Conservation (phyloP, 176 grass and related monocot species). For the Oryza meyeriana region DNA sequence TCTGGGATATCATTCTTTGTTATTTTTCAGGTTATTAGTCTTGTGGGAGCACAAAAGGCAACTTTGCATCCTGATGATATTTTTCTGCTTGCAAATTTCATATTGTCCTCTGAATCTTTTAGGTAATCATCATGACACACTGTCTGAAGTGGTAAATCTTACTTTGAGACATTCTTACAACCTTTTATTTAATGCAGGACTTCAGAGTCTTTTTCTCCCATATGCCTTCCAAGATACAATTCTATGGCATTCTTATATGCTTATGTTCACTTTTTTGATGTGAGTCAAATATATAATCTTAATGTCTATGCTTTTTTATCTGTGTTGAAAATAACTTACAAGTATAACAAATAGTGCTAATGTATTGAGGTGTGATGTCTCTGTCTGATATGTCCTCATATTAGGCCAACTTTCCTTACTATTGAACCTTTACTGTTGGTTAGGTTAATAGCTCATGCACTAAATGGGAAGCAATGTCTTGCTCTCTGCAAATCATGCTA, state of each 20-base stretch:
- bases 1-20: background rate
- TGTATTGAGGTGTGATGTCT: background rate
- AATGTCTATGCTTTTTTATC: background rate
- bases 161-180: conserved; percentile 29
- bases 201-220: conserved; percentile 93
- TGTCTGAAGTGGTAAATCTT: conserved; percentile 16
- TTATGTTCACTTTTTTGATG: conserved; percentile 97
- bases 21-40: conserved; percentile 81
- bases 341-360: background rate
- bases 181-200: conserved; percentile 59
- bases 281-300: conserved; percentile 52
- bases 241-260: conserved; percentile 92
- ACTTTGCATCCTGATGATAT: conserved; percentile 94
- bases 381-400: background rate
- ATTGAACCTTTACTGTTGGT: background rate
- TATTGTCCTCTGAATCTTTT: conserved; percentile 93
- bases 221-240: conserved; percentile 99
- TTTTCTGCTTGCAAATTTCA: conserved; percentile 90
- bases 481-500: background rate
- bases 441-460: background rate
- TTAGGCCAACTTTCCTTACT: background rate
- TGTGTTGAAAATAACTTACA: background rate
- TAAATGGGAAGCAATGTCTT: background rate
- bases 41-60: conserved; percentile 97
- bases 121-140: conserved; percentile 51